These are phyloP conservation scores for Raphanus hybrid DNA, from an alignment of 441 rosid genomes.

Conservation along the genomic window DNA sequence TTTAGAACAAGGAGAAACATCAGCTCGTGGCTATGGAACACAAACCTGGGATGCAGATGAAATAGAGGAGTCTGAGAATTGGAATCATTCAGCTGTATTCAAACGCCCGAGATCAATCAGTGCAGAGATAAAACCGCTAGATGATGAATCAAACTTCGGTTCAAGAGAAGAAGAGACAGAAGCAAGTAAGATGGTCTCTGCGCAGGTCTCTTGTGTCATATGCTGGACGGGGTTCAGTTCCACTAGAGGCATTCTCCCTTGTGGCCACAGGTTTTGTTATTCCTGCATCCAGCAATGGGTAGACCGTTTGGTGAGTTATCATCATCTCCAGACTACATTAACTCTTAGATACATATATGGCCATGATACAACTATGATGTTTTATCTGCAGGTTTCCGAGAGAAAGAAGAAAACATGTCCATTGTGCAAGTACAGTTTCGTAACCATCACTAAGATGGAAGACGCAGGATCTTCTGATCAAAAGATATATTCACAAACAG, in stretches of 20 bases:
- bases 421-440: slow-evolving; percentile 77
- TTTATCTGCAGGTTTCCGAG: slow-evolving; percentile 55
- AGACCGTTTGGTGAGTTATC: slow-evolving; percentile 64
- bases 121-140: slow-evolving; percentile 36
- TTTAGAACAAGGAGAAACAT: slow-evolving; percentile 51
- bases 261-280: slow-evolving; percentile 98
- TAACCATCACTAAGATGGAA: slow-evolving; percentile 74
- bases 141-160: slow-evolving; percentile 28
- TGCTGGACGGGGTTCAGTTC: slow-evolving; percentile 92
- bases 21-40: slow-evolving; percentile 36
- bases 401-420: slow-evolving; percentile 81
- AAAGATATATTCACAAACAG: slow-evolving; percentile 88
- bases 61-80: slow-evolving; percentile 49
- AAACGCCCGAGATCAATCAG: slow-evolving; percentile 26
- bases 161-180: slow-evolving; percentile 32
- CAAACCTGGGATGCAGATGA: slow-evolving; percentile 47
- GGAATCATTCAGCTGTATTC: slow-evolving; percentile 36
- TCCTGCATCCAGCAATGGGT: slow-evolving; percentile 89
- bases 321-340: slow-evolving; percentile 10
- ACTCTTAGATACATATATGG: slow-evolving; percentile 8
- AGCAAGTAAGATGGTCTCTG: slow-evolving; percentile 44
- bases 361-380: slow-evolving; percentile 25
- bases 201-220: slow-evolving; percentile 82
- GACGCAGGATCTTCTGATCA: slow-evolving; percentile 81
- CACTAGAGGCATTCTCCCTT: slow-evolving; percentile 86